A percentile compares a stretch with the other conserved stretches of the same genome.
Evolutionary conservation across 148 eudicot genomes (phyloP).

Genomic region (Amaranthus hypochondriacus): DNA sequence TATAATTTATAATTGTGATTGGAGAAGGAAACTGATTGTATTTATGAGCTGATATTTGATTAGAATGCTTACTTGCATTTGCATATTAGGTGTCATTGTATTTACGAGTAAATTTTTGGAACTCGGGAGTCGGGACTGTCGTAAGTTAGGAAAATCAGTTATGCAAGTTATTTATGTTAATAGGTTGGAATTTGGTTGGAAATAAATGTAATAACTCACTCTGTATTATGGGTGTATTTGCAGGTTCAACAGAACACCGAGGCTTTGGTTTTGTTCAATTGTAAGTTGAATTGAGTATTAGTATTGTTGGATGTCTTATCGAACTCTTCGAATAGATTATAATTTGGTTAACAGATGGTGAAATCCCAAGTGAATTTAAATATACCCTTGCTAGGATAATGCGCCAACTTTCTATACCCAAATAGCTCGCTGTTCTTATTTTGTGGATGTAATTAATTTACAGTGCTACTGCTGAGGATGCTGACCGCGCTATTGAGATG

Average conservation of each 20-base stretch:
- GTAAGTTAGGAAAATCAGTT: too few relatives aligned
- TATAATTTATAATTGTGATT: too few relatives aligned
- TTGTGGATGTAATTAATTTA: slow-evolving; percentile 9
- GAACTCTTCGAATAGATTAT: background rate
- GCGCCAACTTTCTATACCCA: too few relatives aligned
- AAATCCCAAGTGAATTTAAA: too few relatives aligned
- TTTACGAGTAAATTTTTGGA: too few relatives aligned
- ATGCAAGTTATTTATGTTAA: too few relatives aligned
- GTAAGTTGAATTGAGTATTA: slow-evolving; percentile 41
- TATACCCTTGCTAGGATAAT: too few relatives aligned
- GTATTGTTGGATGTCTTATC: background rate
- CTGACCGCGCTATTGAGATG: slow-evolving; percentile 76
- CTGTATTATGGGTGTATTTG: slow-evolving; percentile 9
- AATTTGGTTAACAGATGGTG: background rate
- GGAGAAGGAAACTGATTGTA: background rate
- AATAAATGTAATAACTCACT: background rate
- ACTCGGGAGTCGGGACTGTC: too few relatives aligned
- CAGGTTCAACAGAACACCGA: slow-evolving; percentile 79
- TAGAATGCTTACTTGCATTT: background rate
- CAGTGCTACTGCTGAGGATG: slow-evolving; percentile 90
- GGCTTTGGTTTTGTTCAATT: slow-evolving; percentile 88
- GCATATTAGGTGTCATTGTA: background rate
- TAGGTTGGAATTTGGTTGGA: background rate
- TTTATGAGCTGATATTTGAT: background rate
- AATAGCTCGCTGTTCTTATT: background rate